phyloP scores from a whole-genome alignment of 345 rosid species.

The Melaleuca alternifolia region DNA sequence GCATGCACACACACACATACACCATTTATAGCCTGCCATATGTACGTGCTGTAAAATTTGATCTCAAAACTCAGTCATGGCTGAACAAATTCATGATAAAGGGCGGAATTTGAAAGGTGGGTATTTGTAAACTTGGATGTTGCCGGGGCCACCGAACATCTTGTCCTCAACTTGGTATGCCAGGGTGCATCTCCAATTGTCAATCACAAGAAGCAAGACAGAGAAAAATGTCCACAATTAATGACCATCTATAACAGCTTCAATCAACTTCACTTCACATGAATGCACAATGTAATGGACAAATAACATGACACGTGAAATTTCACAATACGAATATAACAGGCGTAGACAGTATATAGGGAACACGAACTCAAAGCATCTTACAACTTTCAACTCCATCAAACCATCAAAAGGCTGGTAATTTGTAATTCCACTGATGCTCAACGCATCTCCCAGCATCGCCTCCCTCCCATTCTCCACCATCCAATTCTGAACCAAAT shows the following conservation, averaged over 20 bases:
- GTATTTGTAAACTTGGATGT: neutral
- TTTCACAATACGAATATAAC: neutral
- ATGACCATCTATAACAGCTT: neutral
- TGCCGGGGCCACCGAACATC: neutral
- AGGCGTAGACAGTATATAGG: neutral
- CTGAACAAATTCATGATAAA: neutral
- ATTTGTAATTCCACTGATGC: conserved; percentile 49
- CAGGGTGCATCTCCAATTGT: neutral
- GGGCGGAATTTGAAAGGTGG: neutral
- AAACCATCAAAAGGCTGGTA: conserved; percentile 68
- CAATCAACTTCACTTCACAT: neutral
- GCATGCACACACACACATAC: neutral
- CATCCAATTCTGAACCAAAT: conserved; percentile 52
- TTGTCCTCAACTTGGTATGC: neutral
- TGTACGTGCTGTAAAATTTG: neutral
- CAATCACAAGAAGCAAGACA: neutral
- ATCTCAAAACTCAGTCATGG: neutral
- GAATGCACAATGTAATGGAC: neutral
- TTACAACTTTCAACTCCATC: conserved; percentile 74
- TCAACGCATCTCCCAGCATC: conserved; percentile 29
- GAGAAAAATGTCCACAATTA: neutral
- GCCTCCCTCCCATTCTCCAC: conserved; percentile 44
- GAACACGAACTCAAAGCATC: neutral
- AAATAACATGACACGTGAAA: neutral
- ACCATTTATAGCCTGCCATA: neutral